These are phyloP conservation scores for Amanita fuliginea DNA, from an alignment of 768 basidiomycete species.

Conservation along the genomic window DNA sequence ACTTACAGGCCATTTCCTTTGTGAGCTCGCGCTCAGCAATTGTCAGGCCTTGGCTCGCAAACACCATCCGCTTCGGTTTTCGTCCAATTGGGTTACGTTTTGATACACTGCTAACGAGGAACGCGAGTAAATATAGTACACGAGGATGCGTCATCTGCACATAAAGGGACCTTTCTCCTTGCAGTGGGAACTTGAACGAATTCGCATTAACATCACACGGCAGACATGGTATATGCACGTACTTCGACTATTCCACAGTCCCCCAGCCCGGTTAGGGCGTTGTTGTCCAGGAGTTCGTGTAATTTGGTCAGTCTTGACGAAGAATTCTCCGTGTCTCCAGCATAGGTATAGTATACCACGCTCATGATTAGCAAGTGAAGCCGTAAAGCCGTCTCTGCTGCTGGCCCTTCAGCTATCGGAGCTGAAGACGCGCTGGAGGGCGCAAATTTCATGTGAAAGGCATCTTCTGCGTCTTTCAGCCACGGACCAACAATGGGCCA, in stretches of 20 bases:
- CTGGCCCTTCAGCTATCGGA: conserved; percentile 7
- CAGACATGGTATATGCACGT: conserved; percentile 1
- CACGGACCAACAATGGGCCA: conserved; percentile 43
- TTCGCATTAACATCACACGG: conserved; percentile 10
- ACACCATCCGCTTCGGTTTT: conserved; percentile 62
- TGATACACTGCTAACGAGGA: conserved; percentile 52
- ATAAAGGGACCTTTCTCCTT: conserved; percentile 31
- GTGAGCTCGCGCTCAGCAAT: conserved; percentile 35
- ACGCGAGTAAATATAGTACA: conserved; percentile 50
- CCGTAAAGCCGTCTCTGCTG: conserved; percentile 21
- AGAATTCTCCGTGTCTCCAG: conserved; percentile 35
- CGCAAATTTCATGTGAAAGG: conserved; percentile 29
- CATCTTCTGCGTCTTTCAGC: conserved; percentile 36
- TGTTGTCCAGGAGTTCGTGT: conserved; percentile 59
- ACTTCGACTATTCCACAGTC: conserved; percentile 24
- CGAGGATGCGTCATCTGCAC: conserved; percentile 61
- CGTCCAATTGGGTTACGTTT: conserved; percentile 68
- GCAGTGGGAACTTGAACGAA: conserved; percentile 21
- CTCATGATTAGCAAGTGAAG: conserved; percentile 55
- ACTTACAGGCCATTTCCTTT: conserved; percentile 29
- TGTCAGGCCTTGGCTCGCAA: conserved; percentile 51
- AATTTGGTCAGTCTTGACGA: conserved; percentile 43
- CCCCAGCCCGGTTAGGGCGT: conserved; percentile 28
- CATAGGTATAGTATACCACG: conserved; percentile 51
- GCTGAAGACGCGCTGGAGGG: conserved; percentile 1